Conservation (phyloP, 2,329 filamentous ascomycete species). For the Pseudohalonectria lignicola region DNA sequence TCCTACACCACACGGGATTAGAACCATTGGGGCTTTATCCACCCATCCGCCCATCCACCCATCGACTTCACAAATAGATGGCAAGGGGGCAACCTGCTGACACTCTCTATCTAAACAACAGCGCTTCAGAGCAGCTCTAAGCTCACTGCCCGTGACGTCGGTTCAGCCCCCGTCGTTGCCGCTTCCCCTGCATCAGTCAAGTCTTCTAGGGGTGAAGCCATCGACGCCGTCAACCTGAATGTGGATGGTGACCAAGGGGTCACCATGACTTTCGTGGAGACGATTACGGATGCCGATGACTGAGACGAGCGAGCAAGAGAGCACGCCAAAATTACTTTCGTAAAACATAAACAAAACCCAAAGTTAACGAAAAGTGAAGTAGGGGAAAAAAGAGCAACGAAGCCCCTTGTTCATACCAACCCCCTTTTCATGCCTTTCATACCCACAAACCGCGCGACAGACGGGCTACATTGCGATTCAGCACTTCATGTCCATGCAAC, state of each 20-base stretch:
- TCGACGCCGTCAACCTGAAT: constrained; percentile 32
- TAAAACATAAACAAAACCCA: background rate
- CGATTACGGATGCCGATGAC: constrained; percentile 17
- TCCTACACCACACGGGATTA: no score
- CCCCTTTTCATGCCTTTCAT: no score
- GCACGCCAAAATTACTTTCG: no score
- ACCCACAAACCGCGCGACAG: no score
- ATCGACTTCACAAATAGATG: no score
- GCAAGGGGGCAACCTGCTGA: no score
- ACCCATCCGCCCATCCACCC: no score
- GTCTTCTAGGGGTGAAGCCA: constrained; percentile 14
- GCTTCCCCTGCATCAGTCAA: constrained; percentile 3
- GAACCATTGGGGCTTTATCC: no score
- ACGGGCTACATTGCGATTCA: no score
- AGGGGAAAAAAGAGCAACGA: no score
- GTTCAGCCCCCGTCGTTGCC: constrained; percentile 4
- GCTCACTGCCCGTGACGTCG: constrained; percentile 9
- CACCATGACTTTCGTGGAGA: constrained; percentile 35
- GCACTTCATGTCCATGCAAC: no score
- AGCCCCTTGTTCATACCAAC: no score
- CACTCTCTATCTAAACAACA: constrained; percentile 4
- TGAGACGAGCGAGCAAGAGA: constrained; percentile 2
- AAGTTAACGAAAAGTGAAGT: background rate
- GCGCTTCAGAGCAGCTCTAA: constrained; percentile 13
- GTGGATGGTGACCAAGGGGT: constrained; percentile 30